Evolutionary conservation across 1,284 basidiomycete species (phyloP).

Genomic region (Cryptococcus amylolentus): DNA sequence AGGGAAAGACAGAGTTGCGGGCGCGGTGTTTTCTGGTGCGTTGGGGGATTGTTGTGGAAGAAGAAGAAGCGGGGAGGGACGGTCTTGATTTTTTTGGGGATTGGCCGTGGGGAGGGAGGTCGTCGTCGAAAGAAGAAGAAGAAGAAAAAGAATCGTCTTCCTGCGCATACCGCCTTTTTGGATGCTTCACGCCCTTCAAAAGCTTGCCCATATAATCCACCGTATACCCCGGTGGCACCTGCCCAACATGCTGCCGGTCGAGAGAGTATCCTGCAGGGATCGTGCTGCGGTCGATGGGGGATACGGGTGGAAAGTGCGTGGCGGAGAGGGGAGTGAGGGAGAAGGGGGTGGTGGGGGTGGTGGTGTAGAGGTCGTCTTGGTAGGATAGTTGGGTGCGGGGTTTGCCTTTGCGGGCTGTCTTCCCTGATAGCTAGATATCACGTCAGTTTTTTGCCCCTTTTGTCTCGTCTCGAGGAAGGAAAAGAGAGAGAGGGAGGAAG

Average conservation of each 20-base stretch:
- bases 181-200: too few relatives aligned
- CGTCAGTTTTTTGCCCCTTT: background rate
- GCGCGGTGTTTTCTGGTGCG: background rate
- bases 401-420: slow-evolving; percentile 4
- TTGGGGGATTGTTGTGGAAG: background rate
- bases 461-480: background rate
- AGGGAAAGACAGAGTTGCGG: background rate
- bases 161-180: background rate
- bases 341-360: background rate
- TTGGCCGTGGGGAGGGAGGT: background rate
- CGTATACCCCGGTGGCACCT: too few relatives aligned
- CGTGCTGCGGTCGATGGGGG: background rate
- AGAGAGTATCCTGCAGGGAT: background rate
- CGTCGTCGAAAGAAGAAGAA: background rate
- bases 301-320: background rate
- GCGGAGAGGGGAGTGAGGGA: too few relatives aligned
- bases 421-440: slow-evolving; percentile 1
- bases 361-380: background rate
- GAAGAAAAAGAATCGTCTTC: background rate
- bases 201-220: too few relatives aligned
- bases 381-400: background rate
- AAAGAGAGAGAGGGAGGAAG: background rate
- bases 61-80: background rate
- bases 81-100: background rate
- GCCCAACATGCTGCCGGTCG: background rate